Evolutionary conservation across 1,139 yeast species (phyloP).

Genomic region (Protomyces gravidus): DNA sequence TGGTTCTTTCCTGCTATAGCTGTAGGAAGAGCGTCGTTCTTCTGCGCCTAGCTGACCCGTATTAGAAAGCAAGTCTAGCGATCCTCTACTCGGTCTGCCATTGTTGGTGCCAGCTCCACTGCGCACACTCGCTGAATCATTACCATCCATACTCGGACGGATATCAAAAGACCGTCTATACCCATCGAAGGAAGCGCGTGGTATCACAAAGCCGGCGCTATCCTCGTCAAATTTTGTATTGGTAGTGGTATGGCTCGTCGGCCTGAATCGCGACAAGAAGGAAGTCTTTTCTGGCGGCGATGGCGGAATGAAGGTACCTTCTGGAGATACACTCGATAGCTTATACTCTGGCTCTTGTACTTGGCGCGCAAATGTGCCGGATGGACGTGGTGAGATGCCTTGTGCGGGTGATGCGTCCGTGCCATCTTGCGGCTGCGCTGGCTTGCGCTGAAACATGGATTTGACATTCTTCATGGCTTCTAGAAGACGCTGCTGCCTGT

Average conservation of each 20-base stretch:
- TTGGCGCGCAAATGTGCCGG: conserved; percentile 8
- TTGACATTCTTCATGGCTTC: background rate
- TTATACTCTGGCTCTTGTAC: conserved; percentile 21
- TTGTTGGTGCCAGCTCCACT: background rate
- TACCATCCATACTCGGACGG: conserved; percentile 24
- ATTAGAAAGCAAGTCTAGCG: conserved; percentile 14
- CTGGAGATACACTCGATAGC: conserved; percentile 20
- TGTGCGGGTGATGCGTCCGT: background rate
- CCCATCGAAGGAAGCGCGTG: conserved; percentile 34
- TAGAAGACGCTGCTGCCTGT: too few species aligned
- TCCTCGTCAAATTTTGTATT: conserved; percentile 9
- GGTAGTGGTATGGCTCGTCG: background rate
- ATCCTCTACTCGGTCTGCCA: conserved; percentile 18
- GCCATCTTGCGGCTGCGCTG: background rate
- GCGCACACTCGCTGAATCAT: background rate
- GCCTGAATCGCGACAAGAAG: conserved; percentile 14
- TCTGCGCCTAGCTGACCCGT: background rate
- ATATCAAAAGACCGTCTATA: conserved; percentile 28
- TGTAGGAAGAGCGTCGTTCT: conserved; percentile 1
- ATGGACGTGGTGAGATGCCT: conserved; percentile 12
- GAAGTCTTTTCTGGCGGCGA: conserved; percentile 27
- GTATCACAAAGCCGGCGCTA: conserved; percentile 34
- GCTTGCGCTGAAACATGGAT: background rate
- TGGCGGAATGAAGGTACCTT: conserved; percentile 23
- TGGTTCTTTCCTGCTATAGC: background rate